Percentiles rank a stretch among this genome's conserved stretches.
Evolutionary conservation across 768 basidiomycete genomes (phyloP).

Genomic region (Kwoniella mangroviensis): DNA sequence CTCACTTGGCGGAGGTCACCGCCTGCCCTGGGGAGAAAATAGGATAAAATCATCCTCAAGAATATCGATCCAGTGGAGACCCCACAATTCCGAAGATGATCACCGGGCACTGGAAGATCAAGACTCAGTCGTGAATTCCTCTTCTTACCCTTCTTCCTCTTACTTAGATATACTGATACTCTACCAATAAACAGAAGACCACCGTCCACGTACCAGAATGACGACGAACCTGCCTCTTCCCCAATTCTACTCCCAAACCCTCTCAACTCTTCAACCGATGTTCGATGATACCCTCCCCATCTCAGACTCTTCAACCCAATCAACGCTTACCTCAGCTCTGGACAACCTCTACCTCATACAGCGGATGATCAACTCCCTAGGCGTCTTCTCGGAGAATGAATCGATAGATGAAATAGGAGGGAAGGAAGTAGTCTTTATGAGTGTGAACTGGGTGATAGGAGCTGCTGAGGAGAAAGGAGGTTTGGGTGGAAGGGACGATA

Average conservation of each 20-base stretch:
- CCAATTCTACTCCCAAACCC: conserved; percentile 45
- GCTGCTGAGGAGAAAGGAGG: conserved; percentile 50
- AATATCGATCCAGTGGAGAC: background rate
- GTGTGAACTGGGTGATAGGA: conserved; percentile 51
- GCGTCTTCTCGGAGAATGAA: conserved; percentile 58
- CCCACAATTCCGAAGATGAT: background rate
- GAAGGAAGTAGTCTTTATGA: conserved; percentile 56
- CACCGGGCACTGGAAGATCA: background rate
- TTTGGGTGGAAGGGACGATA: conserved; percentile 41
- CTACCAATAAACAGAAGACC: background rate
- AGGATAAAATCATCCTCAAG: background rate
- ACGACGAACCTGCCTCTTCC: conserved; percentile 49
- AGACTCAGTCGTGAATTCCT: background rate
- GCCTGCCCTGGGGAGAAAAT: background rate
- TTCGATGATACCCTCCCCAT: conserved; percentile 49
- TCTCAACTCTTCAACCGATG: conserved; percentile 46
- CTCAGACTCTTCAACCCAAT: conserved; percentile 38
- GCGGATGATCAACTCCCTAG: conserved; percentile 52
- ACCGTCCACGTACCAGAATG: conserved; percentile 11
- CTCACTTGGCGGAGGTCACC: background rate
- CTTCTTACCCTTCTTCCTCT: background rate
- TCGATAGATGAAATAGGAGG: conserved; percentile 53
- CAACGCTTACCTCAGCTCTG: conserved; percentile 34
- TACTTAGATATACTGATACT: background rate
- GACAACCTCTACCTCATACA: conserved; percentile 48